These are phyloP conservation scores for Corylus avellana DNA, from an alignment of 306 rosid genomes.

Conservation along the genomic window DNA sequence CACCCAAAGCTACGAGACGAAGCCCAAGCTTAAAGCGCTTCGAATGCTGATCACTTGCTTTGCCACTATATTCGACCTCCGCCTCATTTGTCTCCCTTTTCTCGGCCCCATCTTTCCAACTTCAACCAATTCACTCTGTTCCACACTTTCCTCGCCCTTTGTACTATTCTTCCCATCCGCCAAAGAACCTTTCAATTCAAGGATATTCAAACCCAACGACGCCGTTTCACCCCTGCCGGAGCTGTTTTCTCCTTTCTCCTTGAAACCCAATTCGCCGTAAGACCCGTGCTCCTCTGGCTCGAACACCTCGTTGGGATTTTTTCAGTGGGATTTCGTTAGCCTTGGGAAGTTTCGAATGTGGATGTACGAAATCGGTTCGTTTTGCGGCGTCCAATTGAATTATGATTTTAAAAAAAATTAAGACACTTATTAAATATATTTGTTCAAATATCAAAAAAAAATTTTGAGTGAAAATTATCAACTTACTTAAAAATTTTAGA, in stretches of 20 bases:
- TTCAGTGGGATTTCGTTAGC: constrained; percentile 10
- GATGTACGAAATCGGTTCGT: constrained; percentile 15
- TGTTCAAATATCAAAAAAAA: too few relatives aligned
- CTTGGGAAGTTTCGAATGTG: constrained; percentile 16
- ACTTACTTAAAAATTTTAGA: too few relatives aligned
- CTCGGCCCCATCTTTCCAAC: constrained; percentile 39
- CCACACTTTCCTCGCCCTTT: constrained; percentile 18
- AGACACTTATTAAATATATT: too few relatives aligned
- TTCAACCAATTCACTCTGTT: constrained; percentile 41
- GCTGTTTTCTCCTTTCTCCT: constrained; percentile 35
- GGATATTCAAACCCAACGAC: constrained; percentile 25
- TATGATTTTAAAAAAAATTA: too few relatives aligned
- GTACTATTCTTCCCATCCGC: constrained; percentile 21
- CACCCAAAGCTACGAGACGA: constrained; percentile 94
- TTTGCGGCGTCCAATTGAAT: not conserved
- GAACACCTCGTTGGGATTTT: not conserved
- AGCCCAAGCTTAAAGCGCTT: constrained; percentile 83
- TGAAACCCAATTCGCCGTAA: constrained; percentile 46
- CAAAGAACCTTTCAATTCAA: constrained; percentile 22
- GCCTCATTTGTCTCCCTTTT: constrained; percentile 57
- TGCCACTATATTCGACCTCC: constrained; percentile 82
- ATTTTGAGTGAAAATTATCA: too few relatives aligned
- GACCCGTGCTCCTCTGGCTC: constrained; percentile 31
- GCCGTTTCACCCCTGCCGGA: constrained; percentile 14
- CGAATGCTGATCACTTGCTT: constrained; percentile 79